Base-by-base conservation (phyloP, 345 rosid genomes). In the Laguncularia racemosa region DNA sequence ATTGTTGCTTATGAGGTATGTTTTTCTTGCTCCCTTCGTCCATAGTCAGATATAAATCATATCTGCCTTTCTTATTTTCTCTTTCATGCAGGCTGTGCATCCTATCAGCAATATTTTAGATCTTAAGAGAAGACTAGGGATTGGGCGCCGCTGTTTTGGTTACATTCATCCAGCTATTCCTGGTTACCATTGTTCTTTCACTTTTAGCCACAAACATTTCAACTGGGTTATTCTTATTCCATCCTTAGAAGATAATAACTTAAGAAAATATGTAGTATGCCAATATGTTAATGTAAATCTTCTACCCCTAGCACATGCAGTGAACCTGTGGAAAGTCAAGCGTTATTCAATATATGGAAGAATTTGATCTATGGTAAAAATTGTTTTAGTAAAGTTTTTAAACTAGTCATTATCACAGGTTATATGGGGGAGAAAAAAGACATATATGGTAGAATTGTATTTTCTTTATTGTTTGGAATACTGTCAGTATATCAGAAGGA, bases 61-160 rank as follows among this genome's bases (percentile, higher is more conserved):
- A 20, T 16, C 49, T 14, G 58, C 40, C 18, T 56, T 9, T 61
- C 13, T 44, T 14, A 48, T 44, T 45, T 46, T 16, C 9, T 21
- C 52, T 58, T 20, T 53, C 63, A 3, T 53, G 46, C 60, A 93
- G 99, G 99, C 96, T 48, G 96, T 93, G 59, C 96, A 93, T 79
- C 99, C 99, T 28, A 93, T 93, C 62, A 82, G 84, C 76, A 89
- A 89, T 59, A 89, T 92, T 51, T 54, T 89, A 69, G 98, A 92
- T 78, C 93, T 92, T 16, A 92, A 84, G 71, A 81, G 96, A 78
- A 81, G 95, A 81, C 70, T 86, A 52, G 96, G 98, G 3, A 68
- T 81, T 60, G 95, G 93, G 14, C 93, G 87, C 23, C 84, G 90
- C 46, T 93, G 97, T 79, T 89, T 89, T 60, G 97, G 92, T 20